phyloP scores from a whole-genome alignment of 805 yeast species.

The Ogataea trehaloabstinens region DNA sequence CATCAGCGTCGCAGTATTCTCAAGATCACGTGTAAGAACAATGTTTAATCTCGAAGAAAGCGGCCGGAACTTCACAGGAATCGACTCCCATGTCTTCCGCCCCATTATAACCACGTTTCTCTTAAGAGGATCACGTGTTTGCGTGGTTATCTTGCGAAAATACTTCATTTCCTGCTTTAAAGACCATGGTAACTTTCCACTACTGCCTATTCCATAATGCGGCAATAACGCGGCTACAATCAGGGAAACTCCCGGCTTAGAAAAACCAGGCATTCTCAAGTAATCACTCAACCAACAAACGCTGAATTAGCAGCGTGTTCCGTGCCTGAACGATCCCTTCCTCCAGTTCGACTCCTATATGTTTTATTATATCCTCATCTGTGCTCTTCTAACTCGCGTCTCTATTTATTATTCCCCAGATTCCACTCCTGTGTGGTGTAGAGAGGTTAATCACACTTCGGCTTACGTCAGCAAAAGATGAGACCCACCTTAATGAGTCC shows the following conservation, averaged over 20 bases:
- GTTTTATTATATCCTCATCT: too few species aligned
- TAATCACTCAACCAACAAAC: neutral
- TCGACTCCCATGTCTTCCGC: slow-evolving; percentile 92
- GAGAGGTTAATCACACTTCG: too few species aligned
- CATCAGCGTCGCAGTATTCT: slow-evolving; percentile 20
- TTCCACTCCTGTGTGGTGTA: too few species aligned
- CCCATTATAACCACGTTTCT: slow-evolving; percentile 92
- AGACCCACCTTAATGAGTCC: slow-evolving; percentile 69
- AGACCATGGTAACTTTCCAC: slow-evolving; percentile 87
- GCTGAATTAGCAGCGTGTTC: too few species aligned
- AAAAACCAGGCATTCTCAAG: slow-evolving; percentile 1
- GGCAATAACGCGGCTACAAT: slow-evolving; percentile 88
- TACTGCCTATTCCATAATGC: slow-evolving; percentile 76
- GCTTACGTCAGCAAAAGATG: too few species aligned
- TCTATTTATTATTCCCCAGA: too few species aligned
- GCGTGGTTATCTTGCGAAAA: slow-evolving; percentile 71
- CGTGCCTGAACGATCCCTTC: too few species aligned
- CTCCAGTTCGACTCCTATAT: too few species aligned
- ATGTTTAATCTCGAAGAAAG: slow-evolving; percentile 72
- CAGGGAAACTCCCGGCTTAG: slow-evolving; percentile 47
- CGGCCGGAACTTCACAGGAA: slow-evolving; percentile 83
- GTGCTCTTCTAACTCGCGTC: too few species aligned
- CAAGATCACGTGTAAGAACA: slow-evolving; percentile 56
- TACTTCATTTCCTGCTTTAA: slow-evolving; percentile 80
- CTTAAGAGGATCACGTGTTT: slow-evolving; percentile 30